A percentile compares a stretch with the other conserved stretches of the same genome.
phyloP scores from a whole-genome alignment of 2,329 filamentous ascomycete genomes.

The Phyllosticta citriasiana region DNA sequence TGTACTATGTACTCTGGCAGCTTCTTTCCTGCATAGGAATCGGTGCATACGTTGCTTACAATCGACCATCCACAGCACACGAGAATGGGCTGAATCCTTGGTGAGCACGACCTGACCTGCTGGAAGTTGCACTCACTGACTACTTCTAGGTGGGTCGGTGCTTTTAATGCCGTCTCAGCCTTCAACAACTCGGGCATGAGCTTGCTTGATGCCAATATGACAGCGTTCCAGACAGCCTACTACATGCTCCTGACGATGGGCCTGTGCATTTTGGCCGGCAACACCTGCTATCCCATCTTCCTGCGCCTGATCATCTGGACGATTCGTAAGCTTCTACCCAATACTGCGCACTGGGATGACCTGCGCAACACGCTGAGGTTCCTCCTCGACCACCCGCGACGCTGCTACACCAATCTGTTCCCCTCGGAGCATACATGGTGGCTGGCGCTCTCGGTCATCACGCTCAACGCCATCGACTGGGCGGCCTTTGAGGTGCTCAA shows the following conservation, averaged over 20 bases:
- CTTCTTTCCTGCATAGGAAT: conserved; percentile 48
- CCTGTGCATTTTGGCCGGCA: conserved; percentile 42
- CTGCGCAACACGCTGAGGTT: conserved; percentile 39
- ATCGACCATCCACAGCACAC: conserved; percentile 39
- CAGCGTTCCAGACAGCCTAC: conserved; percentile 42
- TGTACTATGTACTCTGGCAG: conserved; percentile 53
- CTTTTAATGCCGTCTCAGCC: conserved; percentile 57
- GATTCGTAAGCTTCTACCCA: conserved; percentile 37
- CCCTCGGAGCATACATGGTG: conserved; percentile 51
- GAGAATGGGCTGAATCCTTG: conserved; percentile 53
- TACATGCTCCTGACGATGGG: conserved; percentile 40
- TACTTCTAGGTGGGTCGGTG: conserved; percentile 46
- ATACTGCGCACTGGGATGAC: conserved; percentile 28
- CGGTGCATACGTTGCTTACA: conserved; percentile 49
- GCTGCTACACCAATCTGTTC: conserved; percentile 54
- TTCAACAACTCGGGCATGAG: conserved; percentile 67
- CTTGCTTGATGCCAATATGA: conserved; percentile 55
- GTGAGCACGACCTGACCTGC: conserved; percentile 17
- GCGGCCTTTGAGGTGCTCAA: conserved; percentile 44
- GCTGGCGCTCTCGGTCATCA: conserved; percentile 40
- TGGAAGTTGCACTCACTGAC: neutral
- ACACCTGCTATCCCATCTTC: conserved; percentile 48
- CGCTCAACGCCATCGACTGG: conserved; percentile 47
- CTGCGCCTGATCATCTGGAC: conserved; percentile 49
- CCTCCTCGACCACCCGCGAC: conserved; percentile 50